Evolutionary conservation across 352 stramenopile species (phyloP).

Genomic region (Globisporangium barbulae): DNA sequence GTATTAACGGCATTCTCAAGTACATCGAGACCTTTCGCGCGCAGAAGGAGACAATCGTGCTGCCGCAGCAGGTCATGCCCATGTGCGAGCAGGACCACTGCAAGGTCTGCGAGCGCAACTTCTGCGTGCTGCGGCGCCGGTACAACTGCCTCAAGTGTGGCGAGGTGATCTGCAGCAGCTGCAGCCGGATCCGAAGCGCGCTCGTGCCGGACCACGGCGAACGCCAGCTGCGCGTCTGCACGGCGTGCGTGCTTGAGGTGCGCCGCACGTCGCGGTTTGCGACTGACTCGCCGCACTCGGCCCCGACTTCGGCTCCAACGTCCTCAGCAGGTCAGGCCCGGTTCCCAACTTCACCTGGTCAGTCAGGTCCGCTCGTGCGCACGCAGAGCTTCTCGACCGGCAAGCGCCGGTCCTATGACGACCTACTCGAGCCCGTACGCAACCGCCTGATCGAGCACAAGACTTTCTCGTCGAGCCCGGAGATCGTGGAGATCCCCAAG

Average conservation of each 20-base stretch:
- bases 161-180: slow-evolving; percentile 77
- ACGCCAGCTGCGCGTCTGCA: slow-evolving; percentile 76
- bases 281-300: slow-evolving; percentile 16
- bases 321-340: background rate
- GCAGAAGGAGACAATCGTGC: slow-evolving; percentile 65
- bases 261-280: slow-evolving; percentile 46
- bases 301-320: slow-evolving; percentile 3
- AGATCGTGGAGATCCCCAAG: slow-evolving; percentile 45
- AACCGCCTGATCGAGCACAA: slow-evolving; percentile 81
- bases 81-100: slow-evolving; percentile 75
- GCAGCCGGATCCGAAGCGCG: slow-evolving; percentile 57
- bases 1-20: slow-evolving; percentile 81
- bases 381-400: slow-evolving; percentile 49
- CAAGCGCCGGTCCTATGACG: slow-evolving; percentile 71
- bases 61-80: slow-evolving; percentile 69
- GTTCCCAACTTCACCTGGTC: background rate
- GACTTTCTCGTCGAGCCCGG: slow-evolving; percentile 54
- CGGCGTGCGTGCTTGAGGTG: slow-evolving; percentile 67
- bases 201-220: slow-evolving; percentile 70
- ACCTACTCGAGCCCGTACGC: slow-evolving; percentile 69
- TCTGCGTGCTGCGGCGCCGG: slow-evolving; percentile 61
- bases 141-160: slow-evolving; percentile 87
- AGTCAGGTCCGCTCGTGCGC: slow-evolving; percentile 4
- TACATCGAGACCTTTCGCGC: slow-evolving; percentile 82
- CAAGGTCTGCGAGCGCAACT: slow-evolving; percentile 70